Conservation (phyloP, 2,329 filamentous ascomycete genomes). For the Hypoxylon sp. region DNA sequence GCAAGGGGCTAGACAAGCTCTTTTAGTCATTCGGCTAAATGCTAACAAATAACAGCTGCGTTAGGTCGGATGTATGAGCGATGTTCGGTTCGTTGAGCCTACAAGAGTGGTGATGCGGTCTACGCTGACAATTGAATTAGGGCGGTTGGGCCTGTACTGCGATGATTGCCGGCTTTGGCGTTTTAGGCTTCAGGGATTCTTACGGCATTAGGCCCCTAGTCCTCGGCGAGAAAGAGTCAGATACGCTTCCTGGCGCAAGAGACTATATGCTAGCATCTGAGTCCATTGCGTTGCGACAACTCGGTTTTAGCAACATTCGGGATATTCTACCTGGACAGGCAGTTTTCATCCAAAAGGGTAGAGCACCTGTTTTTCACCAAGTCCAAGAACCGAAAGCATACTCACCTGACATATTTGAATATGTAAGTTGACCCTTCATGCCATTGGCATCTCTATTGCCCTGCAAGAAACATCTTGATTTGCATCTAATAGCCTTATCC, state of each 20-base stretch:
- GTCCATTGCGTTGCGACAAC: constrained; percentile 79
- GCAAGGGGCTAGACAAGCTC: background rate
- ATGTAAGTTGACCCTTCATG: constrained; percentile 56
- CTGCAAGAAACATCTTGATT: background rate
- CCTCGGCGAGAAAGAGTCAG: constrained; percentile 74
- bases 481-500: background rate
- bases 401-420: constrained; percentile 81
- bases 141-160: constrained; percentile 88
- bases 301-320: constrained; percentile 77
- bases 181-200: constrained; percentile 79
- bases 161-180: constrained; percentile 86
- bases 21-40: background rate
- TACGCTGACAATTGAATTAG: constrained; percentile 52
- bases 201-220: constrained; percentile 86
- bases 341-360: constrained; percentile 82
- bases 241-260: constrained; percentile 67
- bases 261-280: constrained; percentile 90
- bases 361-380: constrained; percentile 77
- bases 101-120: background rate
- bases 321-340: constrained; percentile 83
- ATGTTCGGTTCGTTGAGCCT: constrained; percentile 59
- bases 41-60: constrained; percentile 57
- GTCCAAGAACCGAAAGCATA: constrained; percentile 75
- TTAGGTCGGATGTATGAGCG: constrained; percentile 80
- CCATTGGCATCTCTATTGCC: background rate